Conservation (phyloP, 306 rosid species). For the Lathyrus tuberosus region DNA sequence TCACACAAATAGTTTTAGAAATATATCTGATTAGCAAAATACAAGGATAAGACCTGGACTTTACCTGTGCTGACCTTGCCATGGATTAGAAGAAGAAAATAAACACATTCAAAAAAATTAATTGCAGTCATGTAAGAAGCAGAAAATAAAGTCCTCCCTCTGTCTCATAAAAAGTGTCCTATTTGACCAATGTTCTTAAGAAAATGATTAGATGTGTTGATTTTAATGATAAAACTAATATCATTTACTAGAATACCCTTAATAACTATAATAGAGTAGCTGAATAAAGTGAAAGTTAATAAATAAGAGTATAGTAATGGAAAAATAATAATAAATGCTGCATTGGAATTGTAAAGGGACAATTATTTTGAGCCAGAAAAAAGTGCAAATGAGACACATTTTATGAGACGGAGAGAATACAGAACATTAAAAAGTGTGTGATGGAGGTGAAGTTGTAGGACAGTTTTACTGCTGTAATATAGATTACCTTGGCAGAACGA, state of each 20-base stretch:
- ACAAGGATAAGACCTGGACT: slow-evolving; percentile 6
- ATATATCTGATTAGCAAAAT: slow-evolving; percentile 32
- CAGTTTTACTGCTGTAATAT: slow-evolving; percentile 13
- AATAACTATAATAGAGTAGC: too few species aligned
- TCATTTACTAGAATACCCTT: too few species aligned
- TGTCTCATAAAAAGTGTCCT: too few species aligned
- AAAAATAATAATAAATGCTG: too few species aligned
- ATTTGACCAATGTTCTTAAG: too few species aligned
- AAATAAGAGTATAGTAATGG: too few species aligned
- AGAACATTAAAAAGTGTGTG: slow-evolving; percentile 16
- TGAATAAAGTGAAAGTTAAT: too few species aligned
- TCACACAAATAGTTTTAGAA: neutral
- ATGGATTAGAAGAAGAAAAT: slow-evolving; percentile 6
- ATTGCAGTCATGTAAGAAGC: slow-evolving; percentile 27
- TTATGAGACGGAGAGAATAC: neutral
- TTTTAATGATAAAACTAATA: too few species aligned
- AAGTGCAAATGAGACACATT: too few species aligned
- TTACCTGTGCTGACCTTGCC: neutral
- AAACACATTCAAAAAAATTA: slow-evolving; percentile 21
- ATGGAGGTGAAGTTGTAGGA: slow-evolving; percentile 24
- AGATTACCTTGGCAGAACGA: slow-evolving; percentile 93
- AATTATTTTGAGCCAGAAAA: too few species aligned
- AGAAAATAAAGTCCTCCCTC: slow-evolving; percentile 4
- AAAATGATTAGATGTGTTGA: too few species aligned
- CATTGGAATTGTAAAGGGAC: too few species aligned